Evolutionary conservation across 1,284 basidiomycete species (phyloP).

Genomic region (Cryptococcus deneoformans): DNA sequence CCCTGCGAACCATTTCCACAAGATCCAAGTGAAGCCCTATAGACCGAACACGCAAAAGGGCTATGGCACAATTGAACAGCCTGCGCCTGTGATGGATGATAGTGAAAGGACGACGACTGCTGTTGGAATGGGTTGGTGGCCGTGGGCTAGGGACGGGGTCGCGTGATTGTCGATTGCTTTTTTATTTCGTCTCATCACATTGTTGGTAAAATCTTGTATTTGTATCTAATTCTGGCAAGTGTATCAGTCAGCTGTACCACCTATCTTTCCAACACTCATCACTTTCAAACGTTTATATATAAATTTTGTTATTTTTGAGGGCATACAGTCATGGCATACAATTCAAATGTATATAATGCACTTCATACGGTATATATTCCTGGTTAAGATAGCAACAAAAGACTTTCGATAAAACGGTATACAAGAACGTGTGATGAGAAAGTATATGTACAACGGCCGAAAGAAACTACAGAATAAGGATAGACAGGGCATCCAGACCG

Average conservation of each 20-base stretch:
- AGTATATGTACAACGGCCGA: background rate
- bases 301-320: background rate
- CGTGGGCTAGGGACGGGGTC: background rate
- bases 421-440: background rate
- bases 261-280: background rate
- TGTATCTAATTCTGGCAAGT: no score
- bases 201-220: no score
- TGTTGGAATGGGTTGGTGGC: background rate
- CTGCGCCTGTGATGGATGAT: background rate
- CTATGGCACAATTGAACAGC: constrained; percentile 9
- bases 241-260: no score
- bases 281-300: background rate
- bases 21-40: background rate
- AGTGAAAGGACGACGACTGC: background rate
- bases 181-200: no score
- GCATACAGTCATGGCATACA: background rate
- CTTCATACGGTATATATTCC: background rate
- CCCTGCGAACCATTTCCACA: background rate
- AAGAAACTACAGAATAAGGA: no score
- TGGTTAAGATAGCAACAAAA: no score
- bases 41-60: constrained; percentile 4
- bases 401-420: background rate
- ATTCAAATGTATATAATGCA: background rate
- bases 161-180: background rate
- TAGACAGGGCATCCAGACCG: no score